Conservation (phyloP, 2,329 filamentous ascomycete genomes). For the Exophiala viscosa region DNA sequence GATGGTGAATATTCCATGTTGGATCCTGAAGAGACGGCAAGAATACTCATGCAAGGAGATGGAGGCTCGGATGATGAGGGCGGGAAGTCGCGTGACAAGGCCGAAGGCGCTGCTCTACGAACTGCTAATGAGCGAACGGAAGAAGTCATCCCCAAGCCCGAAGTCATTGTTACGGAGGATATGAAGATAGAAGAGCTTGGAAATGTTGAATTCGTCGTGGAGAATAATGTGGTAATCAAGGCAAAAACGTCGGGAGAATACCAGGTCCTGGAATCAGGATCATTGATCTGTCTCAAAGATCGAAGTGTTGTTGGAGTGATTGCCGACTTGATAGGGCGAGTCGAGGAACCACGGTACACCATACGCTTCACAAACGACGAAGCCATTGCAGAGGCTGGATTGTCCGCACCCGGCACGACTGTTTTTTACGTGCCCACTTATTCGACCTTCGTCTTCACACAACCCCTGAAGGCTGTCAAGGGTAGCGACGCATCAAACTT, state of each 20-base stretch:
- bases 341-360: slow-evolving; percentile 81
- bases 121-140: slow-evolving; percentile 76
- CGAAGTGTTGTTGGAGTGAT: slow-evolving; percentile 75
- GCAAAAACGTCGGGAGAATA: slow-evolving; percentile 76
- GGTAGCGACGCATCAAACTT: slow-evolving; percentile 93
- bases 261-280: slow-evolving; percentile 78
- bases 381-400: slow-evolving; percentile 63
- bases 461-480: slow-evolving; percentile 73
- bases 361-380: slow-evolving; percentile 68
- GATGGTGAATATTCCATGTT: slow-evolving; percentile 67
- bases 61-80: slow-evolving; percentile 75
- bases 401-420: slow-evolving; percentile 56
- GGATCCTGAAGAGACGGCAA: slow-evolving; percentile 75
- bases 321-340: slow-evolving; percentile 80
- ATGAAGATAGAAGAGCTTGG: slow-evolving; percentile 77
- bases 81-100: slow-evolving; percentile 45
- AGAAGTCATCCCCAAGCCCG: slow-evolving; percentile 66
- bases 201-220: slow-evolving; percentile 70
- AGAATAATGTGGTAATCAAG: slow-evolving; percentile 73
- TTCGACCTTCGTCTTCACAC: slow-evolving; percentile 81
- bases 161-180: slow-evolving; percentile 70
- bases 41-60: slow-evolving; percentile 79
- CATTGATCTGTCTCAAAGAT: slow-evolving; percentile 74
- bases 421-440: slow-evolving; percentile 78
- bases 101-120: slow-evolving; percentile 52